Percentiles rank a stretch among this genome's conserved stretches.
Conservation (phyloP, 2,329 filamentous ascomycete genomes). For the Fonsecaea nubica region DNA sequence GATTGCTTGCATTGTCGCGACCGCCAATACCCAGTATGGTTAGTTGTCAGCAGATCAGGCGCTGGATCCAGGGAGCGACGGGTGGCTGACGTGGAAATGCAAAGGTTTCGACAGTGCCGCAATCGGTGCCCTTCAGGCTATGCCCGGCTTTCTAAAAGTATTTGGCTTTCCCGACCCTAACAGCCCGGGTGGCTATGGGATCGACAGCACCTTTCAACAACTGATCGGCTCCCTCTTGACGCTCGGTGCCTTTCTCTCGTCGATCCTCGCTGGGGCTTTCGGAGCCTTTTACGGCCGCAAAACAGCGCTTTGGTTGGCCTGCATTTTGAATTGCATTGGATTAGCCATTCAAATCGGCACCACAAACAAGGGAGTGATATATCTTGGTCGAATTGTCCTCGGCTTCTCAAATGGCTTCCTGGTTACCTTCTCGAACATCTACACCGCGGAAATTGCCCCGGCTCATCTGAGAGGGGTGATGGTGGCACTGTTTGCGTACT, state of each 20-base stretch:
- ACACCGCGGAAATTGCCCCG: conserved; percentile 57
- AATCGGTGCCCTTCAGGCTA: conserved; percentile 15
- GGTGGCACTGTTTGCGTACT: conserved; percentile 54
- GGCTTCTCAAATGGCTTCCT: conserved; percentile 49
- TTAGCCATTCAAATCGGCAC: conserved; percentile 16
- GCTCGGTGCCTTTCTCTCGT: conserved; percentile 16
- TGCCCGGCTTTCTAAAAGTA: conserved; percentile 18
- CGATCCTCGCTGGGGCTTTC: conserved; percentile 9
- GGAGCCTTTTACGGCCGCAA: conserved; percentile 13
- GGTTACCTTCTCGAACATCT: conserved; percentile 56
- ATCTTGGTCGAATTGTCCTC: conserved; percentile 16
- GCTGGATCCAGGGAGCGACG: not conserved
- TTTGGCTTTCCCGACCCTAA: conserved; percentile 11
- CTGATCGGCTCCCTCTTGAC: conserved; percentile 16
- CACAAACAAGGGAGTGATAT: conserved; percentile 16
- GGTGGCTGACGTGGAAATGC: conserved; percentile 4
- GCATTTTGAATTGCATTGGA: conserved; percentile 9
- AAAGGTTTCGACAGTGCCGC: conserved; percentile 24
- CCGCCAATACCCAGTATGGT: conserved; percentile 17
- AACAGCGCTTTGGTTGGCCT: conserved; percentile 15
- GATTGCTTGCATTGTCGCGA: conserved; percentile 15
- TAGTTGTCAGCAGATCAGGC: not conserved
- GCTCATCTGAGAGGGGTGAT: conserved; percentile 58
- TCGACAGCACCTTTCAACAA: conserved; percentile 16
- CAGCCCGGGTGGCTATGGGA: conserved; percentile 8